Percentiles rank a stretch among this genome's conserved stretches.
Evolutionary conservation across 75 land plant genomes (phyloP).

Genomic region (Selaginella moellendorffii): DNA sequence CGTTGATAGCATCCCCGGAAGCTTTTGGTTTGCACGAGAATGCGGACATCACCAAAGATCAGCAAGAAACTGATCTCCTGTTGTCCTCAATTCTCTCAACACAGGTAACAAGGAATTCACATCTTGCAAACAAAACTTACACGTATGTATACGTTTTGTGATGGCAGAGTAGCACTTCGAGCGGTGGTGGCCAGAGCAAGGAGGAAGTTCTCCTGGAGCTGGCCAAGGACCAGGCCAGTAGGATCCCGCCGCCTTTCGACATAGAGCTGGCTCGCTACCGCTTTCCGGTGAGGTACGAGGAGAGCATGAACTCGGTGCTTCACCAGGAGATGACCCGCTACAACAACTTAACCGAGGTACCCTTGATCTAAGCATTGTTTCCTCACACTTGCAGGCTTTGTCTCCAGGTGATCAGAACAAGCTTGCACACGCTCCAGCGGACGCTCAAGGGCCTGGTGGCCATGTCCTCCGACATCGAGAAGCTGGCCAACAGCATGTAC

Average conservation of each 20-base stretch:
- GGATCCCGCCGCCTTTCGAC: constrained; percentile 23
- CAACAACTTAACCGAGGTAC: constrained; percentile 29
- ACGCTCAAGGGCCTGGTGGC: constrained; percentile 26
- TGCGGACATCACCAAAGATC: constrained; percentile 31
- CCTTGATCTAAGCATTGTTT: too few relatives aligned
- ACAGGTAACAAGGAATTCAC: too few relatives aligned
- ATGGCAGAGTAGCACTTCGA: constrained; percentile 19
- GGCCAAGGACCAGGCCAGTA: constrained; percentile 15
- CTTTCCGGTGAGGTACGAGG: constrained; percentile 24
- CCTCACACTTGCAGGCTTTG: too few relatives aligned
- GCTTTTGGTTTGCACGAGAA: constrained; percentile 31
- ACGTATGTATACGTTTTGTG: neutral
- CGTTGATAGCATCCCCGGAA: constrained; percentile 25
- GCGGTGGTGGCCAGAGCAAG: constrained; percentile 23
- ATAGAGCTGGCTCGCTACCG: constrained; percentile 23
- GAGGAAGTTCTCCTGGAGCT: constrained; percentile 23
- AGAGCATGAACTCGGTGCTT: constrained; percentile 37
- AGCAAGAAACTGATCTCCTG: constrained; percentile 27
- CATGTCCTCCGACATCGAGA: constrained; percentile 25
- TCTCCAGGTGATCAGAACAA: constrained; percentile 21
- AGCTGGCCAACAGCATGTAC: constrained; percentile 23
- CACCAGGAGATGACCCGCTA: constrained; percentile 34
- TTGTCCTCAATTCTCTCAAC: constrained; percentile 22
- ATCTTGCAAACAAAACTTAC: neutral
- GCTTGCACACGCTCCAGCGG: constrained; percentile 19